Base-by-base conservation (phyloP, 2,329 filamentous ascomycete genomes). In the Rutstroemia sp. region DNA sequence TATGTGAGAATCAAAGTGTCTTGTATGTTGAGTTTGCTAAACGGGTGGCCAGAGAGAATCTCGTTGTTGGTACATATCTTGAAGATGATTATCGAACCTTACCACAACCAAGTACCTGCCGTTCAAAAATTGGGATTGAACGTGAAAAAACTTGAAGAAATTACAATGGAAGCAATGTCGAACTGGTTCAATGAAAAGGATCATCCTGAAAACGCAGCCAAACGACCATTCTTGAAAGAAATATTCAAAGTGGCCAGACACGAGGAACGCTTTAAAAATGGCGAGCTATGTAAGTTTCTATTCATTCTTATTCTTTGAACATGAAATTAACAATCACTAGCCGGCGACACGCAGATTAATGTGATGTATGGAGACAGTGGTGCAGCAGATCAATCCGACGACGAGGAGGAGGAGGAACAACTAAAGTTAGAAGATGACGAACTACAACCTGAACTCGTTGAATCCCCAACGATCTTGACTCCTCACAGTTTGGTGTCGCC, bases 201-300 rank as follows among this genome's bases (percentile, higher is more conserved):
- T 2, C 72, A 74, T 25, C 73, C 75, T 0, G 74, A 73, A 44
- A 85, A 86, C 57, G 69, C 70, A 2, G 73, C 73, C 59, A 86
- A 85, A 72, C 77, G 74, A 56, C 73, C 75, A 0, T 82, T 76
- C 49, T 65, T 86, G 8, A 78, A 75, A 53, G 82, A 86, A 63
- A 79, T 86, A 8, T 86, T 86, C 71, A 79, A 77, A 59, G 76
- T 86, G 30, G 82, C 82, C 0, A 75, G 71, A 55, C 69, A 73
- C 30, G 79, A 86, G 60, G 81, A 85, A 65, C 72, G 77, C 4
- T 84, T 71, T 63, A 78, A 72, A 61, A 76, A 78, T 45, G 77
- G 75, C 25, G 79, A 83, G 63, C 79, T 85, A 51, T 81, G 82
- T 85, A 68, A 61, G 75, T 63, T 25, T 9, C 18, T 42, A 30